Evolutionary conservation across 2,329 filamentous ascomycete species (phyloP).

Genomic region (Juglanconis sp.): DNA sequence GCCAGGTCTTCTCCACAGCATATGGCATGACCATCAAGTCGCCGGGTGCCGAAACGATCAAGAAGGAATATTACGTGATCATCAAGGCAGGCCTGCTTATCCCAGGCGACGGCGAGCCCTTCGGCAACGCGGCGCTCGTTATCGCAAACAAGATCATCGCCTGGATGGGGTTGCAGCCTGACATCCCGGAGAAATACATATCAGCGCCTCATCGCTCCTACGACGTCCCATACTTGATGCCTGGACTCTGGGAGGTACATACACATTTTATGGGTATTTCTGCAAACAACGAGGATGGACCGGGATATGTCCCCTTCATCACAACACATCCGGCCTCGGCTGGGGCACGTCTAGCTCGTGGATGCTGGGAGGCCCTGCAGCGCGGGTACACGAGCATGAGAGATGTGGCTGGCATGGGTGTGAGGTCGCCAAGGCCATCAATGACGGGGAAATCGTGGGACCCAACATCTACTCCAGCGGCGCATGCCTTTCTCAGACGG

Average conservation of each 20-base stretch:
- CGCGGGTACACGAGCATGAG: slow-evolving; percentile 34
- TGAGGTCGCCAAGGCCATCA: slow-evolving; percentile 29
- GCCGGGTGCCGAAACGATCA: slow-evolving; percentile 9
- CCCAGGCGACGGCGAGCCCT: slow-evolving; percentile 34
- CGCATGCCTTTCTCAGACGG: slow-evolving; percentile 33
- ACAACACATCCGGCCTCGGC: slow-evolving; percentile 28
- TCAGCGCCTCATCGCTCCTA: slow-evolving; percentile 24
- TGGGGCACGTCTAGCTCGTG: slow-evolving; percentile 31
- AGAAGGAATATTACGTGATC: slow-evolving; percentile 31
- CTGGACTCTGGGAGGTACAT: slow-evolving; percentile 34
- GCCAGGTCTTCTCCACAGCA: slow-evolving; percentile 12
- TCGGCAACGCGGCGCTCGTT: slow-evolving; percentile 32
- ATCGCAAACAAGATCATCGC: slow-evolving; percentile 34
- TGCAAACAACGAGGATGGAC: slow-evolving; percentile 11
- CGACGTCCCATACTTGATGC: slow-evolving; percentile 30
- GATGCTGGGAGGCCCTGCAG: slow-evolving; percentile 37
- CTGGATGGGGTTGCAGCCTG: slow-evolving; percentile 33
- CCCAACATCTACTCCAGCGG: slow-evolving; percentile 32
- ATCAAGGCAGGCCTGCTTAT: slow-evolving; percentile 33
- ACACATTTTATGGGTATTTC: slow-evolving; percentile 29
- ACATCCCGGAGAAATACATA: slow-evolving; percentile 29
- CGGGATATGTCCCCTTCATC: slow-evolving; percentile 21
- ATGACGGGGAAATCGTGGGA: slow-evolving; percentile 30
- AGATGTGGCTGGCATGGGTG: slow-evolving; percentile 31
- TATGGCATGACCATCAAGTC: slow-evolving; percentile 11